These are phyloP conservation scores for Asterella californica DNA, from an alignment of 225 moss, liverwort and hornwort species.

Conservation along the genomic window DNA sequence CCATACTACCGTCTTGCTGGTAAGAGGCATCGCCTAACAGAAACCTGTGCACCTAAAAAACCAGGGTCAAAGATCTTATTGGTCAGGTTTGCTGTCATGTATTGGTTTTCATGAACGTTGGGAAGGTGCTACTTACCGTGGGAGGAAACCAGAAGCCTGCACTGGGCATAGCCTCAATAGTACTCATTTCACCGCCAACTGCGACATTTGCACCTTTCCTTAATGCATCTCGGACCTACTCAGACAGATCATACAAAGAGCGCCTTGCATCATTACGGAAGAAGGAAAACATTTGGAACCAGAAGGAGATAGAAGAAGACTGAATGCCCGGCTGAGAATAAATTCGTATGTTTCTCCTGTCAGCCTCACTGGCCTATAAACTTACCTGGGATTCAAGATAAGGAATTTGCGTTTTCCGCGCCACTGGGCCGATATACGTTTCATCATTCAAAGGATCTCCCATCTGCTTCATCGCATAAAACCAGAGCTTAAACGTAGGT, in stretches of 20 bases:
- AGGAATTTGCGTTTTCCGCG: conserved; percentile 72
- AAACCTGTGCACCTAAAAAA: not conserved
- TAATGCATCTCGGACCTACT: conserved; percentile 79
- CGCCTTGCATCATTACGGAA: not conserved
- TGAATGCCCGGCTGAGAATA: not conserved
- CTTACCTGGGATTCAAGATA: conserved; percentile 81
- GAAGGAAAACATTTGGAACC: not conserved
- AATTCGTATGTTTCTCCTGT: not conserved
- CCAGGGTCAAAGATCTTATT: not conserved
- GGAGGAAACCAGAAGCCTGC: conserved; percentile 91
- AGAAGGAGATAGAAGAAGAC: not conserved
- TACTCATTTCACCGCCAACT: conserved; percentile 51
- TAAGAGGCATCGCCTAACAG: not conserved
- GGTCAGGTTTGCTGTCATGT: not conserved
- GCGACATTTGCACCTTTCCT: conserved; percentile 72
- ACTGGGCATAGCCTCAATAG: conserved; percentile 12
- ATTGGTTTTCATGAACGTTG: not conserved
- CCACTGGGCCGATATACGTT: conserved; percentile 88
- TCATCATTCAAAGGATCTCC: conserved; percentile 83
- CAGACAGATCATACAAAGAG: not conserved
- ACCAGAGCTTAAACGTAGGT: not conserved
- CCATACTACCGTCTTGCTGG: not conserved
- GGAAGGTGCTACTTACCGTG: conserved; percentile 37
- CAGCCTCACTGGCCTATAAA: not conserved
- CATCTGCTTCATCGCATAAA: conserved; percentile 30